Evolutionary conservation across 768 basidiomycete genomes (phyloP), one percentile per base, ranked within the genome.

Genomic region (Lepiota brunneoincarnata): DNA sequence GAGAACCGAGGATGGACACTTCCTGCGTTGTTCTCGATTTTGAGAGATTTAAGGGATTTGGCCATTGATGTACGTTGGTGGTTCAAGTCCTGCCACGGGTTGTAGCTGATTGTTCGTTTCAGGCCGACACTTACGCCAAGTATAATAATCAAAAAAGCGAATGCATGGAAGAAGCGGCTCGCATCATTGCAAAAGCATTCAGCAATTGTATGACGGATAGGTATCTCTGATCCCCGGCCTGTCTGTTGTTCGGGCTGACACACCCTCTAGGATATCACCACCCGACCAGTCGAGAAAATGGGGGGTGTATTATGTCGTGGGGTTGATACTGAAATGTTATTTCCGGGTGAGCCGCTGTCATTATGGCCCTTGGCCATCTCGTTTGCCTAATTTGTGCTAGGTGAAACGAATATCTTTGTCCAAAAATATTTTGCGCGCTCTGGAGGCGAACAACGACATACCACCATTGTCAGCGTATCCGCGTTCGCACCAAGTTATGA

Each of bases 281-380:
- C 70, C 83, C 45, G 76, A 82, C 24, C 80, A 90, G 68, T 87
- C 89, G 36, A 75, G 93, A 62, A 91, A 91, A 73, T 89, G 93
- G 93, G 86, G 93, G 0, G 81, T 94, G 1, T 98, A 98, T 72
- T 91, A 93, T 62, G 83, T 97, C 12, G 94, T 95, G 0, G 89
- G 88, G 14, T 75, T 96, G 46, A 86, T 94, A 51, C 73, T 99
- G 68, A 98, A 98, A 69, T 89, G 85, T 44, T 98, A 98, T 72
- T 98, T 98, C 78, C 85, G 87, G 61, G 95, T 84, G 69, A 67
- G 87, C 76, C 39, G 51, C 21, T 26, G 31, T 21, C n/a, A n/a
- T 9, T 31, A 9, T 31, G 31, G 31, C 7, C 11, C 2, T 6
- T 31, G n/a, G n/a, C 28, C 15, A 21, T 44, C 21, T 36, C 31